phyloP scores from a whole-genome alignment of 805 yeast species.

The Pichia eremophila region DNA sequence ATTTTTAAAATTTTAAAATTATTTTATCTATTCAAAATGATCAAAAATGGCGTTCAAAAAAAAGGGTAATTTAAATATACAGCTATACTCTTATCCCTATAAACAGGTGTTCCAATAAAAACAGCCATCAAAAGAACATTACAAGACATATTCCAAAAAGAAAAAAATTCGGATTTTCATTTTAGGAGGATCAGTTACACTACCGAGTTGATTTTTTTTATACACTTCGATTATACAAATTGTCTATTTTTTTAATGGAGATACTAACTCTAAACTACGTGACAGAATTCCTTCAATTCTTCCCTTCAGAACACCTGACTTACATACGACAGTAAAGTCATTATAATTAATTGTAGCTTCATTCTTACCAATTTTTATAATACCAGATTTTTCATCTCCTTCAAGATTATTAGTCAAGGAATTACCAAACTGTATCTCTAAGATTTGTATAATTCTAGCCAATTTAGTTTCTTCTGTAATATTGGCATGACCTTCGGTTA shows the following conservation, averaged over 20 bases:
- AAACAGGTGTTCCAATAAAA: no score
- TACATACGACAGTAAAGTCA: slow-evolving; percentile 57
- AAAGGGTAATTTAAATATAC: no score
- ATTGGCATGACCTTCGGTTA: slow-evolving; percentile 6
- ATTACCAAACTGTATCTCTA: slow-evolving; percentile 85
- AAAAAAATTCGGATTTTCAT: no score
- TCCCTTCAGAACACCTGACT: slow-evolving; percentile 66
- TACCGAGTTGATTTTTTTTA: no score
- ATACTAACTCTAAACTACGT: slow-evolving; percentile 71
- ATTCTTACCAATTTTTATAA: slow-evolving; percentile 62
- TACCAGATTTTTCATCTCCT: slow-evolving; percentile 33
- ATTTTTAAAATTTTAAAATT: no score
- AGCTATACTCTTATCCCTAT: no score
- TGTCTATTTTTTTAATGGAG: slow-evolving; percentile 50
- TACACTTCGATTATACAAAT: no score
- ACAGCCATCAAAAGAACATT: no score
- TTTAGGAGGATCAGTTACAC: no score
- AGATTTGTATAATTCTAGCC: slow-evolving; percentile 48
- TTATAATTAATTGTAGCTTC: slow-evolving; percentile 61
- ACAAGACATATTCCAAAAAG: no score
- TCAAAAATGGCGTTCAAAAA: no score
- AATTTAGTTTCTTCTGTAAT: slow-evolving; percentile 27
- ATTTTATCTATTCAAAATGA: no score
- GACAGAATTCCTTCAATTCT: slow-evolving; percentile 74
- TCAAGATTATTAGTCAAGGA: slow-evolving; percentile 39